phyloP scores from a whole-genome alignment of 495 filamentous ascomycete genomes.

The Usnea hakonensis region DNA sequence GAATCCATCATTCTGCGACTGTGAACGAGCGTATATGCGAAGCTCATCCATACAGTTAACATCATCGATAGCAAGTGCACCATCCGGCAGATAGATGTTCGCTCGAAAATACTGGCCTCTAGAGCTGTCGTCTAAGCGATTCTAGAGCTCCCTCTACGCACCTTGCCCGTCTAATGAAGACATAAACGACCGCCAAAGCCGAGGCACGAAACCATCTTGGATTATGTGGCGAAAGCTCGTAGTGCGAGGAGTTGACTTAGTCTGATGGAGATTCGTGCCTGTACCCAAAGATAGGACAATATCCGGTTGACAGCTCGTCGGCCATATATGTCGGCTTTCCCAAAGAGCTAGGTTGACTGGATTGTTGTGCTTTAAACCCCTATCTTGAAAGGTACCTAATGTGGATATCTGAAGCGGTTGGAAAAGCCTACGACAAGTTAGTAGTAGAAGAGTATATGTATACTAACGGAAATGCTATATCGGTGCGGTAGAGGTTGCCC shows the following conservation, averaged over 20 bases:
- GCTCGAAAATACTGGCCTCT: slow-evolving; percentile 23
- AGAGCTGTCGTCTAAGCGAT: slow-evolving; percentile 7
- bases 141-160: slow-evolving; percentile 8
- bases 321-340: slow-evolving; percentile 26
- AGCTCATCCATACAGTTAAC: slow-evolving; percentile 16
- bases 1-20: slow-evolving; percentile 1
- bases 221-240: slow-evolving; percentile 10
- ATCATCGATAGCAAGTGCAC: slow-evolving; percentile 24
- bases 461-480: slow-evolving; percentile 14
- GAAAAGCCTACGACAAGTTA: slow-evolving; percentile 4
- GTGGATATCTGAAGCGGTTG: background rate
- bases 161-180: slow-evolving; percentile 23
- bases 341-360: slow-evolving; percentile 28
- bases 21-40: background rate
- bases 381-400: slow-evolving; percentile 22
- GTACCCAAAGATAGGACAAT: slow-evolving; percentile 29
- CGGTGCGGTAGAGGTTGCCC: slow-evolving; percentile 27
- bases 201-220: slow-evolving; percentile 21
- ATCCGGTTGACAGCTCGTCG: slow-evolving; percentile 16
- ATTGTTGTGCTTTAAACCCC: slow-evolving; percentile 31
- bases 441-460: background rate
- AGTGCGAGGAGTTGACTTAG: slow-evolving; percentile 3
- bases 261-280: slow-evolving; percentile 15
- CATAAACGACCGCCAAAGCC: slow-evolving; percentile 24
- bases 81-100: slow-evolving; percentile 21